Evolutionary conservation across 805 yeast species (phyloP), one percentile per base, ranked within the genome.

Genomic region (Wickerhamiella nectarea): DNA sequence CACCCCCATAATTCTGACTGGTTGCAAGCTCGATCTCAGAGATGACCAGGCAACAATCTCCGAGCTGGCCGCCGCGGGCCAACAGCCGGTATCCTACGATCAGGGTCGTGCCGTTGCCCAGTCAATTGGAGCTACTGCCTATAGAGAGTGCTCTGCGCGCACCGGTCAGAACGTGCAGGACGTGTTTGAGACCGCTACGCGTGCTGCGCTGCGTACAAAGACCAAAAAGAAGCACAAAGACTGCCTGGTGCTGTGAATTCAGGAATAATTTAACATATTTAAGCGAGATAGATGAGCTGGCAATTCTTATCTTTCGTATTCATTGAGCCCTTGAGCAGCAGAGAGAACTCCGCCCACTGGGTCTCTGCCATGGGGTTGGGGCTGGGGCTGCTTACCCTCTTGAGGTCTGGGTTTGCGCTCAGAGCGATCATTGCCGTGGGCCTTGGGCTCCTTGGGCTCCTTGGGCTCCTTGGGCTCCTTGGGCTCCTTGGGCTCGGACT

Each of bases 121-220:
- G 55, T 81, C 80, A 68, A 85, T 85, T 57, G 93, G 91, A 56
- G 94, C 95, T 48, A 66, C 77, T 51, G 75, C 78, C 61, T 85
- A 85, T 64, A 72, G 82, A 58, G 95, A 85, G 69, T 85, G 95
- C 71, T 84, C 94, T 42, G 95, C 95, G 68, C 53, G 55, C 29
- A 77, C 84, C 53, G 86, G 86, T 58, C 80, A 78, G 63, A 94
- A 94, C 66, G 95, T 85, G 47, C 78, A 84, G 63, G 94, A 84
- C 63, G 95, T 86, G 47, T 85, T 85, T 60, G 93, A 83, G 68
- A 77, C 82, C 53, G 95, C 95, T 26, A 84, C 95, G 19, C 75
- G 94, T 63, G 94, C 94, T 45, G 83, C 94, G 15, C 73, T 85
- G 56, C 74, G 72, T 69, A 74, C 77, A 36, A 40, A 20, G 29